Evolutionary conservation across 176 grass and related monocot genomes (phyloP).

Genomic region (Triticum aestivum): IWGSC_CS_RefSeq_v2.1 NC_057806.1:31823641-31824140

Average conservation of each 20-base stretch:
- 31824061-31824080: constrained; percentile 72
- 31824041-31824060: constrained; percentile 65
- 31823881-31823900: constrained; percentile 86
- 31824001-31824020: constrained; percentile 60
- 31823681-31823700: constrained; percentile 74
- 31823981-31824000: constrained; percentile 74
- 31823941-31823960: constrained; percentile 67
- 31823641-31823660: constrained; percentile 67
- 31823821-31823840: constrained; percentile 63
- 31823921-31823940: constrained; percentile 62
- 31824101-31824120: constrained; percentile 71
- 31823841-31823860: constrained; percentile 48
- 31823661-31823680: constrained; percentile 60
- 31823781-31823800: constrained; percentile 52
- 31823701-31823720: constrained; percentile 62
- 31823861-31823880: constrained; percentile 70
- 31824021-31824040: constrained; percentile 66
- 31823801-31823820: constrained; percentile 70
- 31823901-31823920: constrained; percentile 53
- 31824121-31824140: constrained; percentile 69
- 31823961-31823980: constrained; percentile 80
- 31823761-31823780: constrained; percentile 61
- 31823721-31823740: constrained; percentile 56
- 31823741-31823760: constrained; percentile 60
- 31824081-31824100: constrained; percentile 74